Conservation (phyloP, 2,329 filamentous ascomycete species). For the Trichophyton equinum region DNA sequence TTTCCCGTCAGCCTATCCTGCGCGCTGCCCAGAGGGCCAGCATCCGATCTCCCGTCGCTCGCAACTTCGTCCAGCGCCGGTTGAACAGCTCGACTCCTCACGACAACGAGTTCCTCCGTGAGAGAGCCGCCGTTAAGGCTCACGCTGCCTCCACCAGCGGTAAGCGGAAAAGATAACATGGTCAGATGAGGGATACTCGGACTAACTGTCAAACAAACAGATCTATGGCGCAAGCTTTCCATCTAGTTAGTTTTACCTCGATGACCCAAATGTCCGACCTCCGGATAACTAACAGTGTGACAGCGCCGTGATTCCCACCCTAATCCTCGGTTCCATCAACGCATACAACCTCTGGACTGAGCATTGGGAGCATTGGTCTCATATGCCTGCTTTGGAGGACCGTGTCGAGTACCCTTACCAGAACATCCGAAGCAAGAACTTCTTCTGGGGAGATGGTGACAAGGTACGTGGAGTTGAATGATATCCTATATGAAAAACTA, state of each 20-base stretch:
- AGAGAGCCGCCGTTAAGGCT: conserved; percentile 79
- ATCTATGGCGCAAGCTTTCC: conserved; percentile 90
- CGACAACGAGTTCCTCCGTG: conserved; percentile 88
- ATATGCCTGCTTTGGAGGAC: conserved; percentile 80
- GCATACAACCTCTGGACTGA: conserved; percentile 85
- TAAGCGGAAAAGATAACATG: conserved; percentile 37
- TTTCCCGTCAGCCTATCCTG: conserved; percentile 49
- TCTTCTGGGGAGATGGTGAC: conserved; percentile 86
- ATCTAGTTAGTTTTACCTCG: conserved; percentile 55
- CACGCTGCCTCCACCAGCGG: conserved; percentile 76
- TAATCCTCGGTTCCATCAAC: conserved; percentile 63
- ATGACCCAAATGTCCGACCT: not conserved
- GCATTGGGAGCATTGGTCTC: conserved; percentile 92
- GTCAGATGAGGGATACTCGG: not conserved
- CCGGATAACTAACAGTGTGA: conserved; percentile 6
- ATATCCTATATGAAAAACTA: not conserved
- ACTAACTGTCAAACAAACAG: conserved; percentile 36
- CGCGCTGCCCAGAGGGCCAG: conserved; percentile 48
- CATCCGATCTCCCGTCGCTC: conserved; percentile 28
- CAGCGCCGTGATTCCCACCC: conserved; percentile 62
- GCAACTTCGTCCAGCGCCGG: conserved; percentile 55
- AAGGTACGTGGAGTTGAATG: conserved; percentile 48
- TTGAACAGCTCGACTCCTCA: conserved; percentile 50
- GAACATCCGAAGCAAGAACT: conserved; percentile 97
- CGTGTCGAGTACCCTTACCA: conserved; percentile 89